Conservation (phyloP, 108 stramenopile species). For the Cylindrotheca closterium region DNA sequence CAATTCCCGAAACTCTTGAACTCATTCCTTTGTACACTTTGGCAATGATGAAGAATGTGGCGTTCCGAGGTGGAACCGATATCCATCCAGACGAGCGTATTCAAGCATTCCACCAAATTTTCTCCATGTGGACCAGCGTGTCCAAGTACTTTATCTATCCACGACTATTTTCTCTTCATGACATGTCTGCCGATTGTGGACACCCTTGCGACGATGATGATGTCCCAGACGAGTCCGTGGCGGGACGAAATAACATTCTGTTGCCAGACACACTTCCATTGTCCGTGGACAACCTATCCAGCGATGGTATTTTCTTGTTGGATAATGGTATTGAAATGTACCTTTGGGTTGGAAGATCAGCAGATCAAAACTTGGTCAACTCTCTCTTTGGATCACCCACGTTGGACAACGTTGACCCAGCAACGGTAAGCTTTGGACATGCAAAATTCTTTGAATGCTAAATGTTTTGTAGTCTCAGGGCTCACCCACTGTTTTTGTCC, state of each 20-base stretch:
- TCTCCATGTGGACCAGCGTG: slow-evolving; percentile 81
- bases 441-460: not conserved
- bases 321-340: slow-evolving; percentile 94
- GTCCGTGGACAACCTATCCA: slow-evolving; percentile 72
- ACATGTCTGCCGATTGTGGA: slow-evolving; percentile 77
- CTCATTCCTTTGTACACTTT: slow-evolving; percentile 95
- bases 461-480: not conserved
- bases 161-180: slow-evolving; percentile 93
- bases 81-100: slow-evolving; percentile 95
- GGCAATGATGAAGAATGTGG: slow-evolving; percentile 95
- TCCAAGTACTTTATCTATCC: slow-evolving; percentile 88
- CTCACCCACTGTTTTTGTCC: not conserved
- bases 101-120: slow-evolving; percentile 71
- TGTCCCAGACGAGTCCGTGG: slow-evolving; percentile 33
- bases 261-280: slow-evolving; percentile 83
- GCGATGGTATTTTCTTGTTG: slow-evolving; percentile 89
- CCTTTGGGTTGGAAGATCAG: slow-evolving; percentile 93
- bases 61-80: slow-evolving; percentile 95
- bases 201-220: slow-evolving; percentile 47
- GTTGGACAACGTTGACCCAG: slow-evolving; percentile 83
- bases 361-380: slow-evolving; percentile 69
- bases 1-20: slow-evolving; percentile 73
- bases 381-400: slow-evolving; percentile 87
- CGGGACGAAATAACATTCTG: slow-evolving; percentile 67
- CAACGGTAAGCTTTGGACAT: slow-evolving; percentile 18